phyloP scores from a whole-genome alignment of 805 yeast species.

The Zygosaccharomyces pseudorouxii region DNA sequence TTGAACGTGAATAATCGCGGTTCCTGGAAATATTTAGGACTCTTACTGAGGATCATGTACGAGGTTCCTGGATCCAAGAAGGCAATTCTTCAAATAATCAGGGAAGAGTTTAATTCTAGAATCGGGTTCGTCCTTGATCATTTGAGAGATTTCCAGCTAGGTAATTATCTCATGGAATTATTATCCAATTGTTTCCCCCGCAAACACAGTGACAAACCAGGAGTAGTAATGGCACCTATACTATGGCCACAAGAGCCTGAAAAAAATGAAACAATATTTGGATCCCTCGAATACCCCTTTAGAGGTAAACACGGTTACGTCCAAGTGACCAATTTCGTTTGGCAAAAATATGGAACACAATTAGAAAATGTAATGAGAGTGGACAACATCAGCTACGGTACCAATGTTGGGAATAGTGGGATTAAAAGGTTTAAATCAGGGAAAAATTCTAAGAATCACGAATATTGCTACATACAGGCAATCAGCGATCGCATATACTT shows the following conservation, averaged over 20 bases:
- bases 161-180: conserved; percentile 17
- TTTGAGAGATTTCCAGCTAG: conserved; percentile 20
- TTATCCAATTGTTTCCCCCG: conserved; percentile 21
- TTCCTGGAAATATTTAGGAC: conserved; percentile 22
- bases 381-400: conserved; percentile 7
- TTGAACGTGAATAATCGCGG: conserved; percentile 9
- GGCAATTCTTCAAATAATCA: conserved; percentile 11
- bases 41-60: conserved; percentile 13
- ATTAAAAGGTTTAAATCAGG: conserved; percentile 1
- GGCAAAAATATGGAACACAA: conserved; percentile 9
- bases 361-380: conserved; percentile 5
- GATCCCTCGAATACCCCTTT: conserved; percentile 16
- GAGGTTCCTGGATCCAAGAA: conserved; percentile 13
- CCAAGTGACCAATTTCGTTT: conserved; percentile 14
- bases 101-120: conserved; percentile 9
- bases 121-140: conserved; percentile 18
- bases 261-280: conserved; percentile 17
- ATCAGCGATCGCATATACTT: conserved; percentile 13
- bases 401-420: conserved; percentile 2
- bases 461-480: conserved; percentile 14
- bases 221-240: conserved; percentile 14
- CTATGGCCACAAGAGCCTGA: conserved; percentile 16
- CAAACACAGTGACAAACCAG: conserved; percentile 11
- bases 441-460: background rate
- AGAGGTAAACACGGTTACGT: conserved; percentile 15